Evolutionary conservation across 495 filamentous ascomycete genomes (phyloP).

Genomic region (Aspergillus biplanus): DNA sequence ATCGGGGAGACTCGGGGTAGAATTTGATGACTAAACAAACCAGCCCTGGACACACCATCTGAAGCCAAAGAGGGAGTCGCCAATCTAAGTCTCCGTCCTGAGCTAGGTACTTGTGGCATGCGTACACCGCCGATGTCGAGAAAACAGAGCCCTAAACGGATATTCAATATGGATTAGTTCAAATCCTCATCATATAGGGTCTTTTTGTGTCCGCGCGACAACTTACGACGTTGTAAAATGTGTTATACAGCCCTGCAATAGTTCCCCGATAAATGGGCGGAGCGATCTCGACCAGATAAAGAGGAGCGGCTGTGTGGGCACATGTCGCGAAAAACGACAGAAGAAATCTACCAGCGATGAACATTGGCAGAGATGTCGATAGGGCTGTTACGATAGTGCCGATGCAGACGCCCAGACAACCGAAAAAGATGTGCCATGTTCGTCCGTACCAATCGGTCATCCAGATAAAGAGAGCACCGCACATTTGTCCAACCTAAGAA

Average conservation of each 20-base stretch:
- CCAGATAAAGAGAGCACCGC: constrained; percentile 22
- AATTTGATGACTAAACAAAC: constrained; percentile 34
- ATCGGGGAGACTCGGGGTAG: constrained; percentile 31
- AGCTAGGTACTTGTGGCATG: constrained; percentile 31
- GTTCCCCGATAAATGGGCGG: constrained; percentile 71
- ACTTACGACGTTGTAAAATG: constrained; percentile 63
- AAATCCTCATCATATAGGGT: not conserved
- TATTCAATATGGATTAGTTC: not conserved
- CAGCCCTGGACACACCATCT: constrained; percentile 58
- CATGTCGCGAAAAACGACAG: constrained; percentile 74
- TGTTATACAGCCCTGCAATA: constrained; percentile 65
- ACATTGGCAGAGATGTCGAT: constrained; percentile 40
- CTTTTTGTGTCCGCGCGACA: not conserved
- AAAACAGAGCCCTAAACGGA: constrained; percentile 15
- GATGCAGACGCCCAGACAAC: constrained; percentile 21
- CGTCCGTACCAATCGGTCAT: constrained; percentile 21
- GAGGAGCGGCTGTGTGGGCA: constrained; percentile 65
- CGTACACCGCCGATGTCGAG: constrained; percentile 27
- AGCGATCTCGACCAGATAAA: constrained; percentile 72
- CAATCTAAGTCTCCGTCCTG: constrained; percentile 34
- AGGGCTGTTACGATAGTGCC: constrained; percentile 16
- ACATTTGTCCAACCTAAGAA: constrained; percentile 20
- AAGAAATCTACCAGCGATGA: constrained; percentile 75
- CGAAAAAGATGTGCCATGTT: constrained; percentile 19
- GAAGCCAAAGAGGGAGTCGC: constrained; percentile 64